Base-by-base conservation (phyloP, 1,284 basidiomycete genomes). In the Coniferiporia sulphurascens region DNA sequence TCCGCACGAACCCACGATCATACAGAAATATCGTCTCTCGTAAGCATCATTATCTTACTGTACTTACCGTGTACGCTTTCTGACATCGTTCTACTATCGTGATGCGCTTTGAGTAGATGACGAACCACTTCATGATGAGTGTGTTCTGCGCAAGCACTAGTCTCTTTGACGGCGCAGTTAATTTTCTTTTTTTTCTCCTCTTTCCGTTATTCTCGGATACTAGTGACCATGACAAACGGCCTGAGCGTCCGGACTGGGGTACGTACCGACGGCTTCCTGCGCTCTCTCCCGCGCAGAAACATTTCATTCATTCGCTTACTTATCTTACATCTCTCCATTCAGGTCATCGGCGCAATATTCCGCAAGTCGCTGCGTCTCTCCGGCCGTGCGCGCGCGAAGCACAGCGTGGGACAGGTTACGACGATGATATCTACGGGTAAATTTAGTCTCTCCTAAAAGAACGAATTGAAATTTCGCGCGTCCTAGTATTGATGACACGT, bases 351-450 rank as follows among this genome's bases (percentile, higher is more conserved):
- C 3, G 74, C 77, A 49, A 83, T 92, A 57, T 89, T 89, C 70
- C 79, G 85, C 27, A 89, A 90, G 67, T 84, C 87, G 1, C 74
- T 91, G 27, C 80, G 84, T 21, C 75, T 93, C 6, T 87, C 84
- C 35, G 85, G 84, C 9, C 80, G 84, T 50, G 82, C 83, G 19
- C 76, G 88, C 12, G 70, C 78, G 65, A 73, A 84, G 60, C 79
- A 87, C 62, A 81, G 77, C 36, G 80, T 81, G 19, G 86, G 86
- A 1, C 78, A 89, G 67, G 83, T 89, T 56, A 88, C 84, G 6
- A 89, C 86, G 0, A 83, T 89, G 78, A 85, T 88, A 22, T 83
- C 82, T 3, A 79, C 85, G 13, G 59, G 59, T 52, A 27, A 19
- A 21, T 10, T 27, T 27, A 3, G 27, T 27, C 27, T 27, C 27